Evolutionary conservation across 371 early-diverging fungal species (phyloP), one percentile per base, ranked within the genome.

Genomic region (Mucor circinelloides): DNA sequence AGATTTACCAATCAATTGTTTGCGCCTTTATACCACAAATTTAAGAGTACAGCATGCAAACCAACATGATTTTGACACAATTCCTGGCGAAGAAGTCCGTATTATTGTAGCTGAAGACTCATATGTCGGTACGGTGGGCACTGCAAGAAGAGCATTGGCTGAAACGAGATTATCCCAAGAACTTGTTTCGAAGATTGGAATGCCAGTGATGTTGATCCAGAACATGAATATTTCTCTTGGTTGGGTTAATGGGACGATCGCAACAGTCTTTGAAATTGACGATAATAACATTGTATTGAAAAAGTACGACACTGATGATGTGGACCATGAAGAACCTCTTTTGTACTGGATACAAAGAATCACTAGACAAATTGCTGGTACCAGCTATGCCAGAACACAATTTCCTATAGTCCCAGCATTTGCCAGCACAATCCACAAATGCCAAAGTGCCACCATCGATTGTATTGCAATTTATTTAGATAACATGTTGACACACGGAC

Each of bases 401-500:
- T n/a, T n/a, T n/a, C n/a, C n/a, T n/a, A n/a, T n/a, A n/a, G n/a
- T n/a, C n/a, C n/a, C n/a, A n/a, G n/a, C n/a, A n/a, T n/a, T n/a
- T n/a, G n/a, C n/a, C n/a, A n/a, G n/a, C n/a, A n/a, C n/a, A n/a
- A n/a, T n/a, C n/a, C n/a, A n/a, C n/a, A 8, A 9, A 6, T 31
- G 31, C 7, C 58, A 58, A 12, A 58, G 38, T 13, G 58, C 38
- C 12, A 58, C 58, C 6, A 58, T 58, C 10, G 58, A 58, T 38
- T 58, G 38, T 23, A 38, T 58, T 32, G 50, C 10, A 4, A 21
- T 62, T 23, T 32, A 46, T 36, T n/a, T 62, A 3, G 48, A 46
- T 12, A n/a, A 28, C 30, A 60, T 64, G 36, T 48, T 71, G n/a
- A 25, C 50, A 0, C 72, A 71, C 38, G 67, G 67, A 1, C 64